Evolutionary conservation across 108 stramenopile genomes (phyloP), one percentile per base, ranked within the genome.

Genomic region (Chaetoceros muelleri): DNA sequence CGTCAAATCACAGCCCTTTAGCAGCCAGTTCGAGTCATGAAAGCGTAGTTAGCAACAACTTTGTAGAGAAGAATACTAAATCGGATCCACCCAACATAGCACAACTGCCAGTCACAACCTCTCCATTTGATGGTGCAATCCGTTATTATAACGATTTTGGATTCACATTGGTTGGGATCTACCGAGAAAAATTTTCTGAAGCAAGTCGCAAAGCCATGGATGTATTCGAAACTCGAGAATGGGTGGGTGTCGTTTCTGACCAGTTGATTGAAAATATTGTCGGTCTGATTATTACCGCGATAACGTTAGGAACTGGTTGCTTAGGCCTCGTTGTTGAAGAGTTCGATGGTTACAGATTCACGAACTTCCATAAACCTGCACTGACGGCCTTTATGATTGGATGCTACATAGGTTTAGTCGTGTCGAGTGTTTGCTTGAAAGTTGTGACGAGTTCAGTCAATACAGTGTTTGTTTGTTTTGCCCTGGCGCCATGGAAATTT

Each of bases 391-490:
- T 86, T 57, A 44, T 74, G 78, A 40, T 40, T 40, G 34, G 34
- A 40, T 40, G 34, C 13, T 40, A 10, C 27, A 24, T 84, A 46
- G 80, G 82, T 19, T 62, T 75, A 8, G 30, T 83, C 10, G 60
- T 82, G 70, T 79, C 23, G 52, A 82, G 8, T 71, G 78, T 22
- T 61, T 57, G 3, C 57, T 65, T 87, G 48, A 66, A 73, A 25
- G 70, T 84, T 5, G 68, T 95, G 24, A 71, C 69, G 17, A 80
- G 84, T 61, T 91, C 79, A 3, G 90, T 89, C 40, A 84, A 92
- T 49, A 83, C 90, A 3, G 84, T 90, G 29, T 85, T 89, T 65
- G 95, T 95, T 0, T 83, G 83, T 59, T 93, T 81, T 54, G 91
- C 92, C 19, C 87, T 93, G 57, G 86, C 77, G 3, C 88, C 90